These are phyloP conservation scores for Hebeloma cylindrosporum DNA, from an alignment of 768 basidiomycete species.

Conservation along the genomic window DNA sequence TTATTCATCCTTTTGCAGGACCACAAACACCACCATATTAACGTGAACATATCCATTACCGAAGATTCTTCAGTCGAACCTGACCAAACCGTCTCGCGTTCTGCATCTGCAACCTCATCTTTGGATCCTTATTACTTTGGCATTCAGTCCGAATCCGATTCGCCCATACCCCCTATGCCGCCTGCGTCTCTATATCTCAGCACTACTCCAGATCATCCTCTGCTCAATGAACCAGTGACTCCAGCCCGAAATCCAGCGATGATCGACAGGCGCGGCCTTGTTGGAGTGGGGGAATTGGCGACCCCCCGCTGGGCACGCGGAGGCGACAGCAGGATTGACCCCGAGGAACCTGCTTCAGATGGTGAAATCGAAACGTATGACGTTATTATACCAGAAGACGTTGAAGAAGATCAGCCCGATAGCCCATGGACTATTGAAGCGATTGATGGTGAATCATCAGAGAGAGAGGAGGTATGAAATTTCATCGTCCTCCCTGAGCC, in stretches of 20 bases:
- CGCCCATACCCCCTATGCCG: slow-evolving; percentile 56
- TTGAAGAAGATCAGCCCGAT: slow-evolving; percentile 59
- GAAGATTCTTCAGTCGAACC: slow-evolving; percentile 36
- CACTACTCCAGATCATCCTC: slow-evolving; percentile 62
- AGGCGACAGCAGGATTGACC: slow-evolving; percentile 29
- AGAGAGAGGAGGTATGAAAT: slow-evolving; percentile 60
- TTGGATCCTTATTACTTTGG: slow-evolving; percentile 91
- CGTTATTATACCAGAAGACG: slow-evolving; percentile 37
- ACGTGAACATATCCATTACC: slow-evolving; percentile 46
- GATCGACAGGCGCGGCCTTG: slow-evolving; percentile 84
- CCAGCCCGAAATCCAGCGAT: slow-evolving; percentile 74
- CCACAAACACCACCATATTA: slow-evolving; percentile 43
- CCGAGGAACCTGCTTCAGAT: slow-evolving; percentile 19
- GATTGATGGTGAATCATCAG: slow-evolving; percentile 75
- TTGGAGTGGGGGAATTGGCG: slow-evolving; percentile 93
- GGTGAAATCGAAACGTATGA: slow-evolving; percentile 42
- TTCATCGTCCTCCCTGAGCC: slow-evolving; percentile 8
- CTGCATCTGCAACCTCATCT: slow-evolving; percentile 75
- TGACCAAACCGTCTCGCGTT: slow-evolving; percentile 57
- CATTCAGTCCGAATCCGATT: slow-evolving; percentile 64
- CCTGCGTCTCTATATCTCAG: slow-evolving; percentile 40
- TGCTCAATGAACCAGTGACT: slow-evolving; percentile 56
- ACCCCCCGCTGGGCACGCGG: slow-evolving; percentile 90
- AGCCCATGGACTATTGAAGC: slow-evolving; percentile 91
- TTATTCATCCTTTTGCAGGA: slow-evolving; percentile 24